Percentiles rank a stretch among this genome's conserved stretches.
These are phyloP conservation scores for Leptomonas pyrrhocoris DNA, from an alignment of 208 protist genomes.

Conservation along the genomic window DNA sequence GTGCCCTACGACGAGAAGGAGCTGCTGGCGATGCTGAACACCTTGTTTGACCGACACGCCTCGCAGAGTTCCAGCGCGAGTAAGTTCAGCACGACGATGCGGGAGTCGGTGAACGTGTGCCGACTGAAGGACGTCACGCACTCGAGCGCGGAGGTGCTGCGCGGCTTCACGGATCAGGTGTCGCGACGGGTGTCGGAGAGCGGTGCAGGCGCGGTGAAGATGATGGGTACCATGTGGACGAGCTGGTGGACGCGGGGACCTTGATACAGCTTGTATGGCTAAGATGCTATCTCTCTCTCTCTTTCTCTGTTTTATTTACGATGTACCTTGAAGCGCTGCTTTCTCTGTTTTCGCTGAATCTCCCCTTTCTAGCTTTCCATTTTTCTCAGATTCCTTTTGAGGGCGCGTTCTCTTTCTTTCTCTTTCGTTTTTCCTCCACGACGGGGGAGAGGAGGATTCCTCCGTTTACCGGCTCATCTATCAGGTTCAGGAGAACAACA, in stretches of 20 bases:
- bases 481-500: no score
- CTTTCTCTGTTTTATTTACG: conserved; percentile 2
- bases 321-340: no score
- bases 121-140: conserved; percentile 62
- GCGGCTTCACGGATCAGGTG: conserved; percentile 41
- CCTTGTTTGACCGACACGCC: conserved; percentile 51
- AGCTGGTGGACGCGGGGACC: conserved; percentile 24
- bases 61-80: conserved; percentile 33
- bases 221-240: conserved; percentile 30
- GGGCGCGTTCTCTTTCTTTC: no score
- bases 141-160: conserved; percentile 41
- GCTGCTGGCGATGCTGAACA: conserved; percentile 48
- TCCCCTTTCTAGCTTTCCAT: no score
- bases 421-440: no score
- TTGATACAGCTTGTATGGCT: neutral
- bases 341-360: no score
- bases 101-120: conserved; percentile 56
- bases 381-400: no score
- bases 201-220: conserved; percentile 34
- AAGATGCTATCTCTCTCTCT: neutral
- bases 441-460: no score
- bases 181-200: conserved; percentile 33
- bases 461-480: no score
- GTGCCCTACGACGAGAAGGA: conserved; percentile 35
- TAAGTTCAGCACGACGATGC: conserved; percentile 55